Base-by-base conservation (phyloP, 1,284 basidiomycete species). In the Papiliotrema flavescens region DNA sequence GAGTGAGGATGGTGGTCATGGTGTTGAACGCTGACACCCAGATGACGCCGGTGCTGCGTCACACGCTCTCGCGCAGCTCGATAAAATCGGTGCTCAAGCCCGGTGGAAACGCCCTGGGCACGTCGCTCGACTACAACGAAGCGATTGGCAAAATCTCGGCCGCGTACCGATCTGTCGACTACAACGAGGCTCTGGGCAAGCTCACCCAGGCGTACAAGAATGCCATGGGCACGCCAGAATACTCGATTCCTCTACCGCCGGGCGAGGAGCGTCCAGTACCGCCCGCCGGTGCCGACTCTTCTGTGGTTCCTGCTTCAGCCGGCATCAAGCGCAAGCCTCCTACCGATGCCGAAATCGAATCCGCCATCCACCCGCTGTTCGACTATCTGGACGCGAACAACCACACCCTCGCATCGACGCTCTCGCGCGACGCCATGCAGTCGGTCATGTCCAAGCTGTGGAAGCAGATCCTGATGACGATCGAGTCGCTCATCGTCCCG, bases 351-450 rank as follows among this genome's bases (percentile, higher is more conserved):
- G 92, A 98, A 76, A 92, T 98, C 64, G 96, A 98, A 75, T 83
- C 87, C 52, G 95, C 93, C 1, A 95, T 99, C 59, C 78, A 87
- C 36, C 88, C 92, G 0, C 78, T 99, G 20, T 91, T 98, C 68
- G 95, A 98, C 74, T 98, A 98, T 77, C 89, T 99, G 58, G 95
- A 98, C 60, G 86, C 88, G 35, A 97, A 96, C 69, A 82, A 97
- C 50, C 88, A 90, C 61, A 93, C 90, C 5, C 81, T 99, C 47
- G 94, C 96, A 66, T 90, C 89, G 14, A 87, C 88, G 56, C 79
- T 98, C 48, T 88, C 87, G 56, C 83, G 88, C 34, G 81, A 82
- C n/a, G 88, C 89, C 53, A 91, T 93, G 77, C 88, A 93, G 72
- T 87, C 87, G 80, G 92, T 98, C 54, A 92, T 98, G 85, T 85